Percentiles rank a stretch among this genome's conserved stretches.
These are phyloP conservation scores for Oryza punctata DNA, from an alignment of 176 grass and related monocot genomes.

Conservation along the genomic window DNA sequence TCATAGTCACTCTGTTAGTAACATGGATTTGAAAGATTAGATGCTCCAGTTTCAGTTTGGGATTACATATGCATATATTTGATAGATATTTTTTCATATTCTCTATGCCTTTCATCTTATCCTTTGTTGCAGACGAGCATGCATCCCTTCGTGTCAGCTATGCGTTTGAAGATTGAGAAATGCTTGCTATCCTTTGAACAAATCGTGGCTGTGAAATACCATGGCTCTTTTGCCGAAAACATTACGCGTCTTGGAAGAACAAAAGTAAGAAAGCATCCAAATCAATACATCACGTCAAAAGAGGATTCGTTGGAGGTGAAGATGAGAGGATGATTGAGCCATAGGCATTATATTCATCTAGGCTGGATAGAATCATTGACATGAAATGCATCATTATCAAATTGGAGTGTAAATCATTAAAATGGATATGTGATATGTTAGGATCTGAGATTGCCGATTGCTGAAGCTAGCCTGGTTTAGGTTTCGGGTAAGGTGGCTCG, in stretches of 20 bases:
- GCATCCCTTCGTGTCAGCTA: constrained; percentile 1
- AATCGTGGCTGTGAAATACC: constrained; percentile 29
- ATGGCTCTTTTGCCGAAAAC: constrained; percentile 25
- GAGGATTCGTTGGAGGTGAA: constrained; percentile 37
- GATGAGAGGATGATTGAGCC: constrained; percentile 29
- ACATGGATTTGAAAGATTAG: neutral
- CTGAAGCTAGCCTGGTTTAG: constrained; percentile 15
- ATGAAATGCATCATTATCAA: constrained; percentile 26
- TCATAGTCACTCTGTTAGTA: neutral
- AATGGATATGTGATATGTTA: constrained; percentile 41
- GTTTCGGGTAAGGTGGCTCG: constrained; percentile 35
- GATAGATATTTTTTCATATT: constrained; percentile 3
- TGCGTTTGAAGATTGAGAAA: neutral
- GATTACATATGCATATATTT: neutral
- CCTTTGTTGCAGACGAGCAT: neutral
- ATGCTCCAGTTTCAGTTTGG: neutral
- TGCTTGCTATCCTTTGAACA: constrained; percentile 4
- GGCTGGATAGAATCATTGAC: constrained; percentile 24
- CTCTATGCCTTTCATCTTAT: constrained; percentile 20
- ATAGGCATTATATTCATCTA: constrained; percentile 19
- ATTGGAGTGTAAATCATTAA: constrained; percentile 34
- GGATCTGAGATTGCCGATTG: constrained; percentile 13
- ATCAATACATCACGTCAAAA: constrained; percentile 40
- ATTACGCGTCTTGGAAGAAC: constrained; percentile 19
- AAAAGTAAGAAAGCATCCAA: constrained; percentile 9